These are phyloP conservation scores for Leptosphaerulina australis DNA, from an alignment of 2,329 filamentous ascomycete genomes.

Conservation along the genomic window DNA sequence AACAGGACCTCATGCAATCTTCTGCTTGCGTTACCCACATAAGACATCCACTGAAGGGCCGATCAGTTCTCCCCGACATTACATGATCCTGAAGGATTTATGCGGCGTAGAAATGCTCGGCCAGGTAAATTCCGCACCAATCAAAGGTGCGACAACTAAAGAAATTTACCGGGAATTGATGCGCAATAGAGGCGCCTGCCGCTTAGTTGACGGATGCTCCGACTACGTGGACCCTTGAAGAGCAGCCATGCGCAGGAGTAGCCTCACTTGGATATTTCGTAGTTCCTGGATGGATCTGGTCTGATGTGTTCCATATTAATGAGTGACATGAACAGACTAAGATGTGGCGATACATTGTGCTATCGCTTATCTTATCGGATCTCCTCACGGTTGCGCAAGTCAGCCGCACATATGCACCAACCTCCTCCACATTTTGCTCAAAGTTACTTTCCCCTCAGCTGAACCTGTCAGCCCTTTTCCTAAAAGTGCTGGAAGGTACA, in stretches of 20 bases:
- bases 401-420: constrained; percentile 1
- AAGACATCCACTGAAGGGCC: neutral
- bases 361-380: constrained; percentile 12
- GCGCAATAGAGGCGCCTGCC: neutral
- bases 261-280: neutral
- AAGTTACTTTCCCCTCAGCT: constrained; percentile 2
- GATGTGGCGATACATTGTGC: neutral
- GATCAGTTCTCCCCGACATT: constrained; percentile 3
- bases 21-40: neutral
- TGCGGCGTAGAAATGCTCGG: neutral
- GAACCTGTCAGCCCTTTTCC: constrained; percentile 1
- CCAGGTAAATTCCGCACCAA: constrained; percentile 5
- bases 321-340: neutral
- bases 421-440: neutral
- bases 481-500: constrained; percentile 1
- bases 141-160: neutral
- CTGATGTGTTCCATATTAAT: constrained; percentile 1
- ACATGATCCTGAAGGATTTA: constrained; percentile 3
- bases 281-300: neutral
- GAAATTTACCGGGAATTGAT: neutral
- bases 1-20: neutral
- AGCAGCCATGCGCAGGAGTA: neutral
- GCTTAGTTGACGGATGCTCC: neutral
- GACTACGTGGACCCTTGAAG: constrained; percentile 6
- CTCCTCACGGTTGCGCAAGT: constrained; percentile 10